Evolutionary conservation across 176 grass and related monocot genomes (phyloP).

Genomic region (Oryza brachyantha): DNA sequence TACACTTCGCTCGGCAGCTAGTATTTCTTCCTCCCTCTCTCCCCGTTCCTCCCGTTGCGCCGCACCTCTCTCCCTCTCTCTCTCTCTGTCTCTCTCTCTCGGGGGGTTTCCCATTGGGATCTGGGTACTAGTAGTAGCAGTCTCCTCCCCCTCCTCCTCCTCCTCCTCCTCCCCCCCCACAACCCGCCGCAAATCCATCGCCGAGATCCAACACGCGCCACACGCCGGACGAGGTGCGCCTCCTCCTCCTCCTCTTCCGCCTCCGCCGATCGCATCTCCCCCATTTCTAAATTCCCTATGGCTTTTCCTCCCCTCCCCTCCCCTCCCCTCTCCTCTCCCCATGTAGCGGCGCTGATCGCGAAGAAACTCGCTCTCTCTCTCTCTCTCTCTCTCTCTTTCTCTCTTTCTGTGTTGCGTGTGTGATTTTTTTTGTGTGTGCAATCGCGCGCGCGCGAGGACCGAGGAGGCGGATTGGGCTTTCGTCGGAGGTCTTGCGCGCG

Average conservation of each 20-base stretch:
- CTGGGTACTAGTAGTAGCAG: neutral
- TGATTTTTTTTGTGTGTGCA: no score
- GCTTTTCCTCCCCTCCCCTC: neutral
- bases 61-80: neutral
- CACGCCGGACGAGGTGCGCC: constrained; percentile 41
- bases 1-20: no score
- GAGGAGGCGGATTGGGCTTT: neutral
- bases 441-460: neutral
- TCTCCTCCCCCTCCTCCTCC: neutral
- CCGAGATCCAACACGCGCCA: constrained; percentile 37
- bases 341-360: neutral
- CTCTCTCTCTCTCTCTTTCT: no score
- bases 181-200: constrained; percentile 58
- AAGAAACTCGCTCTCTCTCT: no score
- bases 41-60: neutral
- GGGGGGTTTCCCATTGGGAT: constrained; percentile 44
- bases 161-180: constrained; percentile 27
- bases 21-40: neutral
- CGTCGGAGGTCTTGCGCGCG: no score
- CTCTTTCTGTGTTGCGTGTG: no score
- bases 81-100: constrained; percentile 21
- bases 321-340: neutral
- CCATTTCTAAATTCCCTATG: constrained; percentile 10
- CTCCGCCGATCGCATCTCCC: neutral
- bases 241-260: neutral